These are phyloP conservation scores for Aspergillus hortae DNA, from an alignment of 2,329 filamentous ascomycete genomes.

Conservation along the genomic window DNA sequence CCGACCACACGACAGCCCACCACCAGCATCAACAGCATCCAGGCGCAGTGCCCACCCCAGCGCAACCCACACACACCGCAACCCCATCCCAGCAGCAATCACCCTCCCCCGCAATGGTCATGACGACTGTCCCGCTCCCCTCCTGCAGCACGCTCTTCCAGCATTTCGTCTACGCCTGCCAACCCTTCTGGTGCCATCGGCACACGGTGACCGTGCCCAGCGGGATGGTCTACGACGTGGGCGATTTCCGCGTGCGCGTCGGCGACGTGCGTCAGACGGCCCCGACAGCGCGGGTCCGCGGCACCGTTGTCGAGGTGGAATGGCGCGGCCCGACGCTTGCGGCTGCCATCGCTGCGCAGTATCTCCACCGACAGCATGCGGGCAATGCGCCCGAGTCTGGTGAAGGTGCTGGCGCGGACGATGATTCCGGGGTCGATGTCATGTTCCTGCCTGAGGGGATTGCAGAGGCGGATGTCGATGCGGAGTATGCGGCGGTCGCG, in stretches of 20 bases:
- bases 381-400: background rate
- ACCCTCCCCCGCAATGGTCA: conserved; percentile 26
- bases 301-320: conserved; percentile 44
- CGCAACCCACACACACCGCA: background rate
- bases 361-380: conserved; percentile 5
- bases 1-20: conserved; percentile 9
- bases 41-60: background rate
- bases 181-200: conserved; percentile 42
- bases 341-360: conserved; percentile 17
- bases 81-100: background rate
- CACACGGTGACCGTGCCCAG: conserved; percentile 34
- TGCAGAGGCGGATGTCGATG: conserved; percentile 37
- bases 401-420: conserved; percentile 7
- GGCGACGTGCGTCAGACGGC: conserved; percentile 42
- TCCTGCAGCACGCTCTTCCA: conserved; percentile 35
- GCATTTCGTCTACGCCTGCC: conserved; percentile 39
- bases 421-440: conserved; percentile 26
- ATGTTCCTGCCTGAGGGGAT: conserved; percentile 20
- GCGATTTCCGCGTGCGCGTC: conserved; percentile 41
- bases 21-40: conserved; percentile 9
- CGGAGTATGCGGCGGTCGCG: conserved; percentile 32
- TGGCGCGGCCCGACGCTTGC: conserved; percentile 38
- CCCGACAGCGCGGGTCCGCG: conserved; percentile 35
- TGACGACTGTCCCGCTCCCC: conserved; percentile 36
- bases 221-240: conserved; percentile 40